phyloP scores from a whole-genome alignment of 192 early-diverging fungal genomes.

The Linnemannia zychae region DNA sequence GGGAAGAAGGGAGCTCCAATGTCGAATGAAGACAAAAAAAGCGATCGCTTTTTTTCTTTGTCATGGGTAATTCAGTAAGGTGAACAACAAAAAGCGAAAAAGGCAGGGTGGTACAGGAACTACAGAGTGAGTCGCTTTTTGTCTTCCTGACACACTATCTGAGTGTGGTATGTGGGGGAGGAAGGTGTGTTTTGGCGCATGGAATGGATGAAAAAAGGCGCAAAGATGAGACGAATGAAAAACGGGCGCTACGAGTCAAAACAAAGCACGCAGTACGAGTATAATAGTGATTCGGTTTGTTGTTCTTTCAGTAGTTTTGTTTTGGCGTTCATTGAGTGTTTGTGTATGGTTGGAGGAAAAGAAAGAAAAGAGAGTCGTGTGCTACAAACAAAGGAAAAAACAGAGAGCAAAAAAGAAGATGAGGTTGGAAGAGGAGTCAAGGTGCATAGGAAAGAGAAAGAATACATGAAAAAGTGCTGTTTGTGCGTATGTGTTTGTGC shows the following conservation, averaged over 20 bases:
- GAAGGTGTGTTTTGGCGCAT: not conserved
- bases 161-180: not conserved
- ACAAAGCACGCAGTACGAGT: not conserved
- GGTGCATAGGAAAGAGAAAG: not conserved
- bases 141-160: no score
- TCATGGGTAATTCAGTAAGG: not conserved
- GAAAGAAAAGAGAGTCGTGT: not conserved
- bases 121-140: not conserved
- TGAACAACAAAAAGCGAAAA: not conserved
- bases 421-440: not conserved
- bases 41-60: constrained; percentile 10
- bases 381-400: not conserved
- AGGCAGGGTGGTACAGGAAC: not conserved
- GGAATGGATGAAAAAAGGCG: not conserved
- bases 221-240: not conserved
- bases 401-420: not conserved
- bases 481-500: not conserved
- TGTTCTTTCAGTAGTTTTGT: no score
- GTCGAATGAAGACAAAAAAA: not conserved
- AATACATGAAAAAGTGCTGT: not conserved
- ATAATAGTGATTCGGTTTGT: not conserved
- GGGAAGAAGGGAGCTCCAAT: no score
- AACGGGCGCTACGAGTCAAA: not conserved
- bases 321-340: not conserved
- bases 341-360: not conserved